Evolutionary conservation across 768 basidiomycete species (phyloP), one percentile per base, ranked within the genome.

Genomic region (Tulasnella sp.): DNA sequence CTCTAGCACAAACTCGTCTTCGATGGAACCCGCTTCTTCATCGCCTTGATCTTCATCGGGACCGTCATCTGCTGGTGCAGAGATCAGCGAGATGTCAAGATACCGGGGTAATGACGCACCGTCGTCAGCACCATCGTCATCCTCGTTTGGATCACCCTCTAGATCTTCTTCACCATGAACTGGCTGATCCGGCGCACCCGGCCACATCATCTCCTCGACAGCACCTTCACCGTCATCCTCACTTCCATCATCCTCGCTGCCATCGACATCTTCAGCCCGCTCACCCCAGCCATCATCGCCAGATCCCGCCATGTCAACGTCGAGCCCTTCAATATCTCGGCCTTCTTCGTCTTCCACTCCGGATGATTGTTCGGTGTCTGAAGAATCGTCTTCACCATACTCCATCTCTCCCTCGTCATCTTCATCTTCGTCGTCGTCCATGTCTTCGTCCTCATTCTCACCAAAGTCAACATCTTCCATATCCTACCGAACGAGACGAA

Each of bases 231-330:
- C 69, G 30, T 65, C 85, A 2, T 80, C 88, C n/a, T 81, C 67
- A n/a, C 65, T 66, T 24, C 38, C 58, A 45, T 63, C 62, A 11
- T 43, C 43, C 7, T 56, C 49, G 42, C 64, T 58, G 27, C 49
- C 61, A 19, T 34, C 63, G 3, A 62, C 55, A 26, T 61, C 17
- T 9, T 48, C 86, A 54, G 82, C 84, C 9, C 84, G 87, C 48
- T 84, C 86, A 78, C 88, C 86, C 55, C 85, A 50, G 86, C 86
- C 86, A 29, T 76, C 76, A 27, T 66, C 71, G 66, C 69, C 68
- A 80, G 86, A 61, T 83, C 78, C 9, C 77, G 77, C 63, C 87
- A 59, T 88, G 59, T 89, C 88, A 83, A 90, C 88, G 69, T 90
- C 88, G 85, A 92, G 63, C 26, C 3, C 43, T 44, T 65, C 86